Evolutionary conservation across 1,139 yeast genomes (phyloP), one percentile per base, ranked within the genome.

Genomic region (Kurtzmaniella quercitrusa): DNA sequence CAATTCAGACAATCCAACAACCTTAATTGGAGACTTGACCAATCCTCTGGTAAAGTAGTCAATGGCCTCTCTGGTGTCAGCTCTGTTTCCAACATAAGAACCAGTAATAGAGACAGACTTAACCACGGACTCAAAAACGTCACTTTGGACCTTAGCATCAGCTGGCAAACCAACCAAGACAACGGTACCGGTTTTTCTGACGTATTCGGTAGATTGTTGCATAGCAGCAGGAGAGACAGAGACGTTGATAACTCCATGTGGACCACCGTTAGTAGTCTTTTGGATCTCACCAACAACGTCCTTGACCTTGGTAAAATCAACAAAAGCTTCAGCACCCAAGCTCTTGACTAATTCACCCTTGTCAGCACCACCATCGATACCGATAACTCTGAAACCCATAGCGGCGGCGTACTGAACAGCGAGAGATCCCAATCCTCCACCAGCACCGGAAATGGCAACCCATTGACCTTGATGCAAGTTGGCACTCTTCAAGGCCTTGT

Each of bases 141-240:
- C 76, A 25, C 86, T 75, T 50, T 70, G 68, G 53, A 77, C 78
- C 58, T 76, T 73, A 44, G 91, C 87, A 54, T 77, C 78, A 39
- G 86, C 85, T 51, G 94, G 94, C 58, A 86, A 73, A 54, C 94
- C 94, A 54, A 86, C 93, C 56, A 84, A 71, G 43, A 86, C 93
- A 59, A 84, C 85, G 50, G 86, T 81, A 63, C 95, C 95, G 47
- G 79, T 73, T 27, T 88, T 68, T 66, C 93, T 79, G 46, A 84
- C 85, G 65, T 81, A 85, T 50, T 77, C 73, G 50, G 82, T 73
- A 17, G 93, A 84, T 58, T 79, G 82, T 45, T 77, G 68, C 57
- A 85, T 82, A 48, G 94, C 94, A 46, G 66, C 68, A 62, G 80
- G 86, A 42, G 94, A 81, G 45, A 83, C 91, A 38, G 94, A 86